Percentiles rank a stretch among this genome's conserved stretches.
Evolutionary conservation across 108 stramenopile genomes (phyloP).

Genomic region (Stephanodiscus triporus): DNA sequence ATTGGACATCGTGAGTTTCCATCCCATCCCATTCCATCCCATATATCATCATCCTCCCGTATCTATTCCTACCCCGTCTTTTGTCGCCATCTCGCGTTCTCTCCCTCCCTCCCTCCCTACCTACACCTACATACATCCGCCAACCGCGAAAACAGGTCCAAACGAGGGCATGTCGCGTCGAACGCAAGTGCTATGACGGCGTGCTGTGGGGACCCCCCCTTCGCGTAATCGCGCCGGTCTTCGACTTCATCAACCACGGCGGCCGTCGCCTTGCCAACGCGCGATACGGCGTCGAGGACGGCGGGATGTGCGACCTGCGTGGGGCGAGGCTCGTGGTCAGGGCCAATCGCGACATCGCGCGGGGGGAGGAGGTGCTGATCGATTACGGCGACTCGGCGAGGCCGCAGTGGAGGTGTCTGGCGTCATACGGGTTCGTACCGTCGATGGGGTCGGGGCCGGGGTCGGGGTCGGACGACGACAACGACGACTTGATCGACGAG

Average conservation of each 20-base stretch:
- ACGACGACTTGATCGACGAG: constrained; percentile 17
- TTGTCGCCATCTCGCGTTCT: too few species aligned
- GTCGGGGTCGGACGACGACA: constrained; percentile 3
- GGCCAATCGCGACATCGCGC: constrained; percentile 45
- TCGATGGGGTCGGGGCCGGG: too few species aligned
- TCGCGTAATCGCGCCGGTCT: constrained; percentile 71
- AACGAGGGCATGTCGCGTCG: constrained; percentile 68
- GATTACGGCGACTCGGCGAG: constrained; percentile 71
- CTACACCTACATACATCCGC: neutral
- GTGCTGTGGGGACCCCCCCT: constrained; percentile 50
- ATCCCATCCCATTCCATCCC: neutral
- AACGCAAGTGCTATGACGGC: constrained; percentile 33
- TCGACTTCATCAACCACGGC: constrained; percentile 82
- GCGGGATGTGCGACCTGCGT: constrained; percentile 27
- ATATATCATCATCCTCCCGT: too few species aligned
- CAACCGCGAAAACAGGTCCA: constrained; percentile 43
- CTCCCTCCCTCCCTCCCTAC: neutral
- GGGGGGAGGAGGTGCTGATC: constrained; percentile 62
- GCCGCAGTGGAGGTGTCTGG: constrained; percentile 74
- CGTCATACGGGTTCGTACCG: constrained; percentile 84
- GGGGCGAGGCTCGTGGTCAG: constrained; percentile 58
- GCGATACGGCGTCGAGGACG: constrained; percentile 51
- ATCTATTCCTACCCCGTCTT: neutral
- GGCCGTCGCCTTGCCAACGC: constrained; percentile 58
- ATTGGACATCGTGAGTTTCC: constrained; percentile 39